Evolutionary conservation across 768 basidiomycete species (phyloP), one percentile per base, ranked within the genome.

Genomic region (Lactarius akahatsu): DNA sequence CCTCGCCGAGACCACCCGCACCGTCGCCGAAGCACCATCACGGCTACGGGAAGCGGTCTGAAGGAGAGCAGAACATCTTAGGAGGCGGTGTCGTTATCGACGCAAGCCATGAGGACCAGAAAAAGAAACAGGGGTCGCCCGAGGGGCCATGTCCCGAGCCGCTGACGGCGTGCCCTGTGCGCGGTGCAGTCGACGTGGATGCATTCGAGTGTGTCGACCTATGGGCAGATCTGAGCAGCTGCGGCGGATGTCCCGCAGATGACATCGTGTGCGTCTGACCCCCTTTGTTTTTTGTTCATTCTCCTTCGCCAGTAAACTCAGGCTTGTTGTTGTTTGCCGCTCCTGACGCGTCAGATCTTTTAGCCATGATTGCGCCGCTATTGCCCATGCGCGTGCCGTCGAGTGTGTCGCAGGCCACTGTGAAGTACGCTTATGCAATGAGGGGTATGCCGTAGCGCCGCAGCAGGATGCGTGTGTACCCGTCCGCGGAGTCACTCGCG

Each of bases 121-220:
- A n/a, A n/a, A n/a, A 38, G 36, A 26, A 32, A 13, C 57, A 54
- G 7, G 23, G 23, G 11, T 6, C 11, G n/a, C 34, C 28, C 28
- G 47, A 61, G 20, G 41, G 50, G 20, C 47, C 26, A 0, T 68
- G 66, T 36, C 66, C 66, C 13, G 57, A 43, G n/a, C 57, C 63
- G 26, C 41, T 68, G 34, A 55, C 23, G 0, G 63, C 63, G 36
- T 68, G 66, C 59, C 63, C 63, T 20, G 63, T 68, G 15, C 54
- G 41, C 8, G 67, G 52, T 52, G 41, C 47, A 40, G 16, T 30
- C 18, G 43, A 73, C 45, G 45, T 52, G 28, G 64, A 71, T 3
- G 75, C 72, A 3, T 73, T 71, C 61, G 75, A 77, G 62, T 77
- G 76, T 55, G 75, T 74, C 15, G 74, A 77, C 41, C 61, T 73